Evolutionary conservation across 1,284 basidiomycete species (phyloP).

Genomic region (Cryptococcus depauperatus): DNA sequence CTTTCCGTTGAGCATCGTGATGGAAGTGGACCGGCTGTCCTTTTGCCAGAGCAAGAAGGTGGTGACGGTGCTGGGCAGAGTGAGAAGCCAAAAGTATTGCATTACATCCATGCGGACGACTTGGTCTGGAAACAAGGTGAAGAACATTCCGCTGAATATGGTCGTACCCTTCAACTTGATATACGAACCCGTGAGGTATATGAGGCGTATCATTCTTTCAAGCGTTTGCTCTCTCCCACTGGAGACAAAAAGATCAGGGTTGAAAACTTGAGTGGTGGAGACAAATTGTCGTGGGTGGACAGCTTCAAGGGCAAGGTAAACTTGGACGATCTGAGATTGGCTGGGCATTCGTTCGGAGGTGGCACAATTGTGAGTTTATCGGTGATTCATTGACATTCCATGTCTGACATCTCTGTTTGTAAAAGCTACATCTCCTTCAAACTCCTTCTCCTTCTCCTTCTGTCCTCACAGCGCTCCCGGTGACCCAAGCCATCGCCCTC

Average conservation of each 20-base stretch:
- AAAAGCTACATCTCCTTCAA: slow-evolving; percentile 13
- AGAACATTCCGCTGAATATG: slow-evolving; percentile 41
- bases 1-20: slow-evolving; percentile 69
- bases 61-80: no score
- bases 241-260: slow-evolving; percentile 1
- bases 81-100: slow-evolving; percentile 13
- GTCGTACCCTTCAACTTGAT: slow-evolving; percentile 58
- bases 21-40: slow-evolving; percentile 55
- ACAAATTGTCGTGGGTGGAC: slow-evolving; percentile 34
- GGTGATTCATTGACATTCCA: no score
- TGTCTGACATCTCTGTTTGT: not conserved
- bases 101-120: slow-evolving; percentile 52
- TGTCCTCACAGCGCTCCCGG: slow-evolving; percentile 48
- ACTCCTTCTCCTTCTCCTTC: slow-evolving; percentile 10
- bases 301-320: slow-evolving; percentile 47
- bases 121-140: slow-evolving; percentile 13
- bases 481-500: slow-evolving; percentile 54
- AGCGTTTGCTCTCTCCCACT: slow-evolving; percentile 10
- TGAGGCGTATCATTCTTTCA: slow-evolving; percentile 48
- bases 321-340: slow-evolving; percentile 50
- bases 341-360: slow-evolving; percentile 70
- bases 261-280: slow-evolving; percentile 4
- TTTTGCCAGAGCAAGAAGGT: slow-evolving; percentile 32
- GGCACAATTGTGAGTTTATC: slow-evolving; percentile 55
- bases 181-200: slow-evolving; percentile 62